Evolutionary conservation across 106 monocot species (phyloP).

Genomic region (Gastrodia elata): DNA sequence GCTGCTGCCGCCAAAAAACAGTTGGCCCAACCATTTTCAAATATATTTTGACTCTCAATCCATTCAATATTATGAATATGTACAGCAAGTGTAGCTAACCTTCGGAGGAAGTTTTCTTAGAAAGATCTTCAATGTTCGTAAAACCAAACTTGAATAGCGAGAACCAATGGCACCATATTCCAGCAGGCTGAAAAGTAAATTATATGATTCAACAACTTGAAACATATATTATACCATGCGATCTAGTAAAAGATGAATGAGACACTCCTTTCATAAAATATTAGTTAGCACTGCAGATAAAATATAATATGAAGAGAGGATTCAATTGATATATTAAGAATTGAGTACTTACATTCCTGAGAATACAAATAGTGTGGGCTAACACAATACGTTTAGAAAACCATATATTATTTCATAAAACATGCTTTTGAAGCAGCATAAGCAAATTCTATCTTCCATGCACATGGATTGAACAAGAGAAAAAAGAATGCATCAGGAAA

Average conservation of each 20-base stretch:
- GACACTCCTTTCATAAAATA: neutral
- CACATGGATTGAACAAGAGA: neutral
- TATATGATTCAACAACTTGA: neutral
- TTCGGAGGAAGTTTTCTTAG: constrained; percentile 89
- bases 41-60: neutral
- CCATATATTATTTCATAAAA: neutral
- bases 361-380: neutral
- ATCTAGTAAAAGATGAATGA: neutral
- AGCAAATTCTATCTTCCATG: neutral
- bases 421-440: neutral
- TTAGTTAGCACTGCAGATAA: neutral
- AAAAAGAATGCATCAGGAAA: neutral
- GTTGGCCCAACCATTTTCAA: neutral
- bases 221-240: neutral
- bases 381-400: neutral
- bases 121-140: constrained; percentile 70
- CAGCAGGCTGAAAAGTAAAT: constrained; percentile 54
- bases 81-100: constrained; percentile 17
- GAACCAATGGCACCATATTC: constrained; percentile 93
- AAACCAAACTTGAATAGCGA: constrained; percentile 91
- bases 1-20: neutral
- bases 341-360: neutral
- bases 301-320: neutral
- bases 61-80: neutral
- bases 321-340: neutral